These are phyloP conservation scores for Tuber umbilicatum DNA, from an alignment of 495 filamentous ascomycete species.

Conservation along the genomic window DNA sequence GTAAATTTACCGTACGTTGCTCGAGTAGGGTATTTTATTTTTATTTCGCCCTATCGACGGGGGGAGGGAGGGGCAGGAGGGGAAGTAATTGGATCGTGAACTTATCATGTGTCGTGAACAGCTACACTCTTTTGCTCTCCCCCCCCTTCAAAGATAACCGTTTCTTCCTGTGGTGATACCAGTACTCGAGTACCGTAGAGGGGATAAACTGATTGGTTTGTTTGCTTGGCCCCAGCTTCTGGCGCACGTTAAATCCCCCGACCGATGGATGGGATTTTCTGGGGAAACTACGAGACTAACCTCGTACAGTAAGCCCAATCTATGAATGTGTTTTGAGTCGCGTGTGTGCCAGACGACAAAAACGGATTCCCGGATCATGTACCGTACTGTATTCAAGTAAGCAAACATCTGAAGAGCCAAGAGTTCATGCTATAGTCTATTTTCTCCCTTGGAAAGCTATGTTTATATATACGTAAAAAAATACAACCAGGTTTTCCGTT, in stretches of 20 bases:
- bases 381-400: background rate
- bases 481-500: background rate
- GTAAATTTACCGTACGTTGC: too few species aligned
- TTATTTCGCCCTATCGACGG: background rate
- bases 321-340: conserved; percentile 7
- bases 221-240: background rate
- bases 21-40: background rate
- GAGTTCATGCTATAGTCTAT: too few species aligned
- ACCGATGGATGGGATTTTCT: conserved; percentile 14
- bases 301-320: conserved; percentile 21
- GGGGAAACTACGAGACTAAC: conserved; percentile 14
- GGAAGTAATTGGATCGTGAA: background rate
- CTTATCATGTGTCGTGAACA: too few species aligned
- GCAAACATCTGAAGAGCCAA: background rate
- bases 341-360: background rate
- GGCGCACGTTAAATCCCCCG: conserved; percentile 27
- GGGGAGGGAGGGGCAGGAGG: background rate
- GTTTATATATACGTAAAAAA: background rate
- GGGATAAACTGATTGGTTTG: conserved; percentile 1
- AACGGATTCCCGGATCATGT: background rate
- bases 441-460: background rate
- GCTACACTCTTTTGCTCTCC: too few species aligned
- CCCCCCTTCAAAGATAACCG: too few species aligned
- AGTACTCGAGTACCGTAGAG: too few species aligned
- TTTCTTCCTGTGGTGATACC: too few species aligned